Base-by-base conservation (phyloP, 2,329 filamentous ascomycete species). In the Talaromyces rugulosus region DNA sequence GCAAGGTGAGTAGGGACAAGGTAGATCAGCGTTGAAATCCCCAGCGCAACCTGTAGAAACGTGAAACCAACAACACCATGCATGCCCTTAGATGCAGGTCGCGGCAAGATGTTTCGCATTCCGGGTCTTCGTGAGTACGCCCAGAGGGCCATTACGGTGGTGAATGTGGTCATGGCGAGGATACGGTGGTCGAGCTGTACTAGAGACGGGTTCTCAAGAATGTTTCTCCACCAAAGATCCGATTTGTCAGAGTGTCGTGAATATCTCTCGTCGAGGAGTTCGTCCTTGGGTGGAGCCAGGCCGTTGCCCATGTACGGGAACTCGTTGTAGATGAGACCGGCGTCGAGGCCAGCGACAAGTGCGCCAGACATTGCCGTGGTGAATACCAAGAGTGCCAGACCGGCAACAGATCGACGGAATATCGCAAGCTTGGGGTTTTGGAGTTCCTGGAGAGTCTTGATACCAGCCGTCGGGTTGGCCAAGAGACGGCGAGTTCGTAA, bases 271-370 rank as follows among this genome's bases (percentile, higher is more conserved):
- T 94, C 89, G 76, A 91, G 92, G 34, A 98, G 87, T 79, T 98
- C 94, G 9, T 86, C 83, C 71, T 84, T 86, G 0, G 94, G 94
- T 1, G 94, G 94, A 0, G 91, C 83, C 27, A 96, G 80, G 11
- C 92, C 92, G 3, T 86, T 77, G 8, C 95, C 95, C 95, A 99
- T 99, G 77, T 85, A 91, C 6, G 95, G 95, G 75, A 99, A 98
- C 77, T 99, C 92, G 75, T 99, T 99, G 82, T 99, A 99, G 77
- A 99, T 98, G 61, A 99, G 83, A 8, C 95, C 95, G 8, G 95
- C 95, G 73, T 99, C 95, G 14, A 99, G 87, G 34, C 95, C 95
- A 6, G 95, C 95, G 34, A 99, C 95, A 2, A 99, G 85, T 5
- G 89, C 94, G 59, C 94, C 95, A 4, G 95, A 97, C 85, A 99